A percentile compares a stretch with the other conserved stretches of the same genome.
Evolutionary conservation across 2,329 filamentous ascomycete genomes (phyloP).

Genomic region (Claviceps purpurea): DNA sequence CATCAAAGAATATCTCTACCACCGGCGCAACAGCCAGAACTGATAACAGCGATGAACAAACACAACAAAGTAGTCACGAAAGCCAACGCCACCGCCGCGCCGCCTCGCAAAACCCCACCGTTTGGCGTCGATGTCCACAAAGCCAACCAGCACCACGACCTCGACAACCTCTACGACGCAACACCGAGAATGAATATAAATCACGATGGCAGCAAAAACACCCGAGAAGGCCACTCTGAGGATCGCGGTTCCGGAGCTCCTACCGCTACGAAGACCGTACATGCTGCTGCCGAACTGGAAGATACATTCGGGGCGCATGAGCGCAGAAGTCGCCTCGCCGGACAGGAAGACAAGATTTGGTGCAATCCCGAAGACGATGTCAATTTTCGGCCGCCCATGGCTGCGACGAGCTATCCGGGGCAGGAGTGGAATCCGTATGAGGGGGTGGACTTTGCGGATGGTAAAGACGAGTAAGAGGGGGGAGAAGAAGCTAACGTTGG

Average conservation of each 20-base stretch:
- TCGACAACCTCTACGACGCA: constrained; percentile 23
- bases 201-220: no score
- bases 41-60: not conserved
- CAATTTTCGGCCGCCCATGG: constrained; percentile 41
- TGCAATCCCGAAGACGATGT: constrained; percentile 22
- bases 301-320: constrained; percentile 30
- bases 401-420: constrained; percentile 54
- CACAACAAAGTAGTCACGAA: not conserved
- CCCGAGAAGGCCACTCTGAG: not conserved
- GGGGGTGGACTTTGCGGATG: constrained; percentile 18
- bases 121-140: not conserved
- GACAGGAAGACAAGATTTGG: constrained; percentile 43
- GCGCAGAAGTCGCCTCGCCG: constrained; percentile 28
- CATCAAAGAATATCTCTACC: constrained; percentile 2
- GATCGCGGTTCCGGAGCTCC: not conserved
- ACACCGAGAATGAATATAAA: constrained; percentile 13
- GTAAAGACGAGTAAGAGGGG: constrained; percentile 8
- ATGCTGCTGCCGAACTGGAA: constrained; percentile 22
- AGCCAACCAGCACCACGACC: constrained; percentile 5
- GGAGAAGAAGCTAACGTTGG: no score
- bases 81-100: not conserved
- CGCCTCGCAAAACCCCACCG: not conserved
- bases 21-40: not conserved
- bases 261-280: not conserved
- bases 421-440: constrained; percentile 55